These are phyloP conservation scores for Viola pubescens DNA, from an alignment of 441 rosid genomes.

Conservation along the genomic window DNA sequence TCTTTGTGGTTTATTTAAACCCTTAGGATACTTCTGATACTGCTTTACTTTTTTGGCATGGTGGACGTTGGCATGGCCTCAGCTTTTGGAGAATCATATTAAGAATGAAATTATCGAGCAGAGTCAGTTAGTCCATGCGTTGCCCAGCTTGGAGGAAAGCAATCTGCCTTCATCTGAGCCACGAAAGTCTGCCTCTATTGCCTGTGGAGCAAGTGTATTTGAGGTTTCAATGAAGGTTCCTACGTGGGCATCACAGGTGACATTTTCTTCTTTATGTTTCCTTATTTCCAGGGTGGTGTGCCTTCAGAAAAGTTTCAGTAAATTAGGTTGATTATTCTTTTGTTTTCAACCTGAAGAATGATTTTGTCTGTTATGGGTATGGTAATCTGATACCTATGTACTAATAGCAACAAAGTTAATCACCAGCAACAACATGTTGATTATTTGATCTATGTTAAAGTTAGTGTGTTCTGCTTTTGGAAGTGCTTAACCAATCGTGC, in stretches of 20 bases:
- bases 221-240: slow-evolving; percentile 95
- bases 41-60: not conserved
- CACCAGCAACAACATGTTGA: too few species aligned
- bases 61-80: slow-evolving; percentile 11
- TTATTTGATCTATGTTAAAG: too few species aligned
- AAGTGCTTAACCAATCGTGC: not conserved
- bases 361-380: too few species aligned
- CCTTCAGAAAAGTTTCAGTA: not conserved
- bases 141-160: slow-evolving; percentile 49
- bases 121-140: slow-evolving; percentile 61
- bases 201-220: slow-evolving; percentile 89
- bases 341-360: too few species aligned
- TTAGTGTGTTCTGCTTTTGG: not conserved
- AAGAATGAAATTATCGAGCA: slow-evolving; percentile 85
- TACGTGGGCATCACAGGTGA: slow-evolving; percentile 95
- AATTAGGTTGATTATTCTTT: not conserved
- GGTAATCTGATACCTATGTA: too few species aligned
- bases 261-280: slow-evolving; percentile 8
- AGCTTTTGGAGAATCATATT: slow-evolving; percentile 95
- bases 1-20: slow-evolving; percentile 13
- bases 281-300: not conserved
- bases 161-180: slow-evolving; percentile 54
- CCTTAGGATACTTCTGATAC: not conserved
- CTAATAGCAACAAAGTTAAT: too few species aligned
- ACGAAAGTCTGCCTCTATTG: slow-evolving; percentile 81